Base-by-base conservation (phyloP, 148 eudicot species). In the Cornus controversa region DNA sequence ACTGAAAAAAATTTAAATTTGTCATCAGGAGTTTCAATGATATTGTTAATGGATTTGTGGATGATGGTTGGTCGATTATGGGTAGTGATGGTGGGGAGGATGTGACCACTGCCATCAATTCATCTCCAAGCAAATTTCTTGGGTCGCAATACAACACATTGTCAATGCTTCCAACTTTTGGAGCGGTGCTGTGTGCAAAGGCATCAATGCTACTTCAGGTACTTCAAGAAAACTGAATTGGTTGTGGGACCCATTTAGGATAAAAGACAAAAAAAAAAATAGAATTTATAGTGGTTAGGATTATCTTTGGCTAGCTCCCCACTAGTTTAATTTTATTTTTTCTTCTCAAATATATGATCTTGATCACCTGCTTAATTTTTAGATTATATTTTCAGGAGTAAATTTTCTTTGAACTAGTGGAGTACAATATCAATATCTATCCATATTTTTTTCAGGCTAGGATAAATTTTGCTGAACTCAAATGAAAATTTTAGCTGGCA, bases 131-230 rank as follows among this genome's bases (percentile, higher is more conserved):
- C 80, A 89, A 83, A 78, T 78, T 85, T 70, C 73, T 82, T 26
- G 84, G 88, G 42, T 78, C 91, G 47, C 86, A 82, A 11, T 75
- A 82, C 69, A 80, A 79, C 71, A 68, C 87, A 58, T 69, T 81
- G 79, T 77, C 88, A 20, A 77, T 84, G 83, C 86, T 83, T 58
- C 87, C 86, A 62, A 73, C 85, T 14, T 79, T 80, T 62, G 89
- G 90, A 0, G 91, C 91, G 64, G 87, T 90, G 60, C 81, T 90
- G 13, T 90, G 93, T 73, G 93, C 93, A 75, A 84, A 86, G 70
- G 90, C 93, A 75, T 87, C 93, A 11, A 90, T 90, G 91, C 88
- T 90, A 74, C 86, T 90, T 47, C 89, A 90, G 90, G 93, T 90
- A 75, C 34, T 54, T 75, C 16, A 54, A 47, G 20, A 50, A 40